Base-by-base conservation (phyloP, 2,329 filamentous ascomycete species). In the Diaporthe velutina region DNA sequence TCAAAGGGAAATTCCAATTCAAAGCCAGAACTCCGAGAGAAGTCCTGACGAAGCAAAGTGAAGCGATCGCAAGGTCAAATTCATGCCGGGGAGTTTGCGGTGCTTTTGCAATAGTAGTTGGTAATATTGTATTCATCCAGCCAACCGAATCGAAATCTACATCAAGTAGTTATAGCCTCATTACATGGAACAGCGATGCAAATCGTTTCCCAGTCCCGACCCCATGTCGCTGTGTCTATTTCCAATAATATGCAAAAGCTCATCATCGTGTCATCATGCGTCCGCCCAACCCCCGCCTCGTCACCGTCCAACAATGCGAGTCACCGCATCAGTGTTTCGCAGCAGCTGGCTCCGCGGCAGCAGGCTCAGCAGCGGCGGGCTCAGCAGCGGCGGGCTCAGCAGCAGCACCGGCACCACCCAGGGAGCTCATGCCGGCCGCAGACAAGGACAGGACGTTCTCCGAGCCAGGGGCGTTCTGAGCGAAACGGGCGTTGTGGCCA, bases 401-500 rank as follows among this genome's bases (percentile, higher is more conserved):
- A 12, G 55, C 55, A 10, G 35, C 58, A 28, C n/a, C 38, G 25
- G n/a, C 58, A 64, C 58, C 60, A 33, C 50, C 60, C 28, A 73
- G 45, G 25, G 60, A 25, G 45, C 28, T 48, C 54, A 68, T 73
- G n/a, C 71, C 52, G n/a, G 45, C 54, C 30, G 60, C 54, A 7
- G 71, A 66, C 60, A 74, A 7, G 48, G 42, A 50, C 55, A 86
- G 78, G 38, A 86, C 74, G 76, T 87, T 87, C 15, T 79, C 74
- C 78, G 83, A 58, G 48, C 85, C 85, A 1, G 83, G 85, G 1
- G 76, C 78, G 77, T 85, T 85, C 78, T 89, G 87, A 2, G 86
- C 82, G 74, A 83, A 86, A 28, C 87, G 83, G 7, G 85, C 81
- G 80, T 89, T 89, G 81, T 86, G 88, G 42, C 86, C 86, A 71